Evolutionary conservation across 441 rosid species (phyloP), one percentile per base, ranked within the genome.

Genomic region (Populus hybrid): DNA sequence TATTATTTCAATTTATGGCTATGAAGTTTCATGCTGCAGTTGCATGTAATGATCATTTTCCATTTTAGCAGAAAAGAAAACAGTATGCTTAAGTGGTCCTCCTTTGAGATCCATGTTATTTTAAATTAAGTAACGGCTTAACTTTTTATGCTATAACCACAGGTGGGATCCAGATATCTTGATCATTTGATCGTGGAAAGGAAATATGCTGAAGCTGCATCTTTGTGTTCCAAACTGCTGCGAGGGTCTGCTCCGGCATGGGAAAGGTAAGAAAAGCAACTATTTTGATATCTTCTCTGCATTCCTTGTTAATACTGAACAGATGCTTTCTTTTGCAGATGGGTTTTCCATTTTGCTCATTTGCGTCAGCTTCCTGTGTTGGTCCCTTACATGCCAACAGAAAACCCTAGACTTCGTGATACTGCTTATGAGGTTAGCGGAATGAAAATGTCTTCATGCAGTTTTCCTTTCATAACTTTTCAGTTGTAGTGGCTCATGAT

Each of bases 291-390:
- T 83, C 67, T 84, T 59, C 64, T 72, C 35, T 69, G 26, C 69
- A 78, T 76, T 75, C 36, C 73, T 76, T 75, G 64, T 71, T 79
- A 71, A 79, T 80, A 79, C 18, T 81, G 63, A 75, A 42, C 21
- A 50, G 74, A 59, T 73, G 59, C 76, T 90, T 79, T 81, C 78
- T 78, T 82, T 78, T 46, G 69, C 91, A 97, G 99, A 82, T 97
- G 98, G 99, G 97, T 94, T 85, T 97, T 97, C 89, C 98, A 94
- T 82, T 97, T 97, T 88, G 99, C 99, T 79, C 98, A 93, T 86
- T 94, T 97, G 67, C 98, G 98, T 53, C 99, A 93, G 82, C 96
- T 97, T 74, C 98, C 98, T 69, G 94, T 90, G 38, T 87, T 97
- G 91, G 98, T 94, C 85, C 99, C 98, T 36, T 91, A 89, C 83